Base-by-base conservation (phyloP, 2,329 filamentous ascomycete species). In the Phialophora chinensis region DNA sequence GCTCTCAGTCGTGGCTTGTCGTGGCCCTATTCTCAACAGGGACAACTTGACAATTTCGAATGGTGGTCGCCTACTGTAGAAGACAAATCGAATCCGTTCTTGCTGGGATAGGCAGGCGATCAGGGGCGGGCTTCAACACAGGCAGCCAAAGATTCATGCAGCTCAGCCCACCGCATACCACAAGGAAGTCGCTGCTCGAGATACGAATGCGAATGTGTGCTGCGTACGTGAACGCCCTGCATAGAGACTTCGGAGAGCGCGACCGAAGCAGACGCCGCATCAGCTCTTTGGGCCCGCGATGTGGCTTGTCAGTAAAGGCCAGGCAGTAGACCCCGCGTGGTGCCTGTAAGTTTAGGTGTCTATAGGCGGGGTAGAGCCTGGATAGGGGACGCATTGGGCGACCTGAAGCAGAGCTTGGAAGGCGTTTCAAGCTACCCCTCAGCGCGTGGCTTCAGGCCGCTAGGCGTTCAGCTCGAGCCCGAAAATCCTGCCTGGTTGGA, bases 371-470 rank as follows among this genome's bases (percentile, higher is more conserved):
- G 50, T 56, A 47, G 50, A 55, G 8, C 49, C 47, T 29, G n/a
- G 6, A 53, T 31, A 33, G n/a, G 33, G 27, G 44, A 23, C 38
- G 59, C 52, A 47, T 35, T 56, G 60, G 50, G 60, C 60, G 35
- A 55, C 60, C 53, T 47, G 60, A 62, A 17, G 23, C 20, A 56
- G 27, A 49, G 25, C 27, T 56, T 25, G 25, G 11, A 14, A 53
- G 59, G 59, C 59, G 53, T 56, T 52, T 49, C 38, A 44, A 56
- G 60, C 35, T 62, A 31, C 50, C 60, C 60, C 60, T 62, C 60
- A 38, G 49, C 49, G 50, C 31, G 49, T 7, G 47, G 47, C 11
- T 31, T 55, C 35, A 54, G 60, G 50, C 31, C 49, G 49, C 50
- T 50, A 49, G 38, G 60, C 49, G 53, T 55, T 55, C 59, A 61